Percentiles rank a stretch among this genome's conserved stretches.
These are phyloP conservation scores for Wallacemonas rigidus DNA, from an alignment of 208 protist species.

Conservation along the genomic window DNA sequence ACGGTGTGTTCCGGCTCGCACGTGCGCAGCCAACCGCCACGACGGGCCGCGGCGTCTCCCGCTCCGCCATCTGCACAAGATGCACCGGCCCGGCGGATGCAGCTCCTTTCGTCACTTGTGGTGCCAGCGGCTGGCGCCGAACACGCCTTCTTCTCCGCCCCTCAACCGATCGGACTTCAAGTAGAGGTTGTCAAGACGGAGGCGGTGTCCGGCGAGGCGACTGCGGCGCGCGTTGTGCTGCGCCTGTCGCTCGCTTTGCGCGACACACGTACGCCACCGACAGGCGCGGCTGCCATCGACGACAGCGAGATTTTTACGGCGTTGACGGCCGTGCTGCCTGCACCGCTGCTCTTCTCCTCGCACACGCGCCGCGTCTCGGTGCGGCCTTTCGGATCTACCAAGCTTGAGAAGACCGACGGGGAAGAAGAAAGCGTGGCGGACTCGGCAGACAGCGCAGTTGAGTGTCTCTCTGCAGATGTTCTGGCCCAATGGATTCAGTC, in stretches of 20 bases:
- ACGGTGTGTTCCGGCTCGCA: neutral
- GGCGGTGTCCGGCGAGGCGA: neutral
- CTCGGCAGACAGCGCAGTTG: neutral
- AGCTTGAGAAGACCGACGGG: neutral
- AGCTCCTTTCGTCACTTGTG: conserved; percentile 4
- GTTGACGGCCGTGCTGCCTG: conserved; percentile 8
- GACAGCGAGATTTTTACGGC: neutral
- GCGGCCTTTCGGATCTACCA: neutral
- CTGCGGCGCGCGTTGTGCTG: neutral
- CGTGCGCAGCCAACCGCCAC: too few species aligned
- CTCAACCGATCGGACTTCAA: conserved; percentile 3
- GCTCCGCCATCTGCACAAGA: too few species aligned
- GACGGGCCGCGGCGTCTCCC: too few species aligned
- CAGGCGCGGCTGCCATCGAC: neutral
- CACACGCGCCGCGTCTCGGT: neutral
- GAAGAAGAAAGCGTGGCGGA: conserved; percentile 1
- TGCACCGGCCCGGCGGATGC: neutral
- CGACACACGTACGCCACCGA: neutral
- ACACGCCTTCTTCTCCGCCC: neutral
- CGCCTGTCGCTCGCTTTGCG: conserved; percentile 5
- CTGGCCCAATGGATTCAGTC: neutral
- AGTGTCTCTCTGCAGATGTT: neutral
- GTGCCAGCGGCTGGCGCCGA: neutral
- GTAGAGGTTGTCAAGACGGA: conserved; percentile 2
- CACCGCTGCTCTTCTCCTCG: conserved; percentile 8